Percentiles rank a stretch among this genome's conserved stretches.
Evolutionary conservation across 768 basidiomycete genomes (phyloP).

Genomic region (Austroboletus eburneus): DNA sequence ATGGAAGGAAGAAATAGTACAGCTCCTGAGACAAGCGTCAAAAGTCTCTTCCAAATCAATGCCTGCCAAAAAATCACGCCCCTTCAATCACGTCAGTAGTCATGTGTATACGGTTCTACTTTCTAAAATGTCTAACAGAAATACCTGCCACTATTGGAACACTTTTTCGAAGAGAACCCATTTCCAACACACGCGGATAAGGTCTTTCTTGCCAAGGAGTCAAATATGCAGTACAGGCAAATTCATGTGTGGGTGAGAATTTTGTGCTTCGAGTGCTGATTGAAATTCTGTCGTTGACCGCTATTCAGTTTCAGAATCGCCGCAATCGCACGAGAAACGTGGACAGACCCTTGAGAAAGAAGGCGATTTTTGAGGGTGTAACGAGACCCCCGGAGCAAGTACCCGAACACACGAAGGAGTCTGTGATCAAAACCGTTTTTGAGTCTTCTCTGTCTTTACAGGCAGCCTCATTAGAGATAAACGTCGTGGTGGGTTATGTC

Average conservation of each 20-base stretch:
- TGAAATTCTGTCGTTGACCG: too few relatives aligned
- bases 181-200: conserved; percentile 14
- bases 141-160: conserved; percentile 7
- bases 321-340: conserved; percentile 9
- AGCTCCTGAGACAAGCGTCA: neutral
- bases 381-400: neutral
- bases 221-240: conserved; percentile 13
- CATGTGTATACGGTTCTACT: neutral
- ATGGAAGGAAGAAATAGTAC: neutral
- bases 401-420: conserved; percentile 7
- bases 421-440: conserved; percentile 2
- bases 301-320: conserved; percentile 13
- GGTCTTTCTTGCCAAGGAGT: conserved; percentile 7
- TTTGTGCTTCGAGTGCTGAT: too few relatives aligned
- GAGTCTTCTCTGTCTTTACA: neutral
- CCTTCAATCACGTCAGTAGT: neutral
- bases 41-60: neutral
- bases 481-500: neutral
- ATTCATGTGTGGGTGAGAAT: conserved; percentile 15
- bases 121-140: neutral
- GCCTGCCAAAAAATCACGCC: too few relatives aligned
- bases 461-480: fast-evolving
- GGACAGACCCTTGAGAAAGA: neutral
- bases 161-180: conserved; percentile 11
- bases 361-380: neutral